Percentiles rank a stretch among this genome's conserved stretches.
These are phyloP conservation scores for Rhexocercosporidium sp. DNA, from an alignment of 2,329 filamentous ascomycete species.

Conservation along the genomic window DNA sequence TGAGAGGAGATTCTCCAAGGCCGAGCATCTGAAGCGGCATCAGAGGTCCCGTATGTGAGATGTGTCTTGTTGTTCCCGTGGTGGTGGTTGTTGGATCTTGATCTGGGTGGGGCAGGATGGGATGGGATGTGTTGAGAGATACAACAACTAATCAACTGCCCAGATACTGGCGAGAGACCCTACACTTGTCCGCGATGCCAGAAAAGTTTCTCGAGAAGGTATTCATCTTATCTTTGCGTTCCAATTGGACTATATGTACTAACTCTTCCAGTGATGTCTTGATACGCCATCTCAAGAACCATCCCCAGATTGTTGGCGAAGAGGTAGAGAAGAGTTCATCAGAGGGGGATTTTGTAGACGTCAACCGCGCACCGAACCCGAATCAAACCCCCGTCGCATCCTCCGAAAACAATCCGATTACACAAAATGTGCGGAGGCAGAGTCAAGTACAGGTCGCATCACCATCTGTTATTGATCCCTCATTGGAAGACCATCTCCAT, in stretches of 20 bases:
- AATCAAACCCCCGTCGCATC: background rate
- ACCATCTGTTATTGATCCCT: constrained; percentile 34
- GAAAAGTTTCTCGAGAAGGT: constrained; percentile 61
- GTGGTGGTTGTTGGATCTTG: background rate
- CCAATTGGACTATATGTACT: constrained; percentile 12
- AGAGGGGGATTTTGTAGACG: constrained; percentile 27
- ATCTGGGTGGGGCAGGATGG: constrained; percentile 3
- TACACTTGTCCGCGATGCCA: constrained; percentile 59
- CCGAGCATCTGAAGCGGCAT: constrained; percentile 59
- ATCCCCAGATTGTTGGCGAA: constrained; percentile 32
- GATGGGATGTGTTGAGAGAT: background rate
- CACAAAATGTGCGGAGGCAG: constrained; percentile 20
- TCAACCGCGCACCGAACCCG: constrained; percentile 14
- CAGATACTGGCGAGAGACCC: constrained; percentile 59
- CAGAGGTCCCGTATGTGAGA: constrained; percentile 56
- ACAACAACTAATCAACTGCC: constrained; percentile 31
- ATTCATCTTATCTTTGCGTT: constrained; percentile 22
- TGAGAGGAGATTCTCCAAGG: constrained; percentile 60
- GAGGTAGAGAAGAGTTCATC: constrained; percentile 30
- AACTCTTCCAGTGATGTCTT: constrained; percentile 33
- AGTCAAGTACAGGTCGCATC: constrained; percentile 22
- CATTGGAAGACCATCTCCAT: constrained; percentile 26
- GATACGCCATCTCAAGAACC: constrained; percentile 35
- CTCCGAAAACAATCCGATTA: constrained; percentile 3
- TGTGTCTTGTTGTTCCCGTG: constrained; percentile 6